A percentile compares a stretch with the other conserved stretches of the same genome.
phyloP scores from a whole-genome alignment of 2,329 filamentous ascomycete genomes.

The Epichloe glyceriae region DNA sequence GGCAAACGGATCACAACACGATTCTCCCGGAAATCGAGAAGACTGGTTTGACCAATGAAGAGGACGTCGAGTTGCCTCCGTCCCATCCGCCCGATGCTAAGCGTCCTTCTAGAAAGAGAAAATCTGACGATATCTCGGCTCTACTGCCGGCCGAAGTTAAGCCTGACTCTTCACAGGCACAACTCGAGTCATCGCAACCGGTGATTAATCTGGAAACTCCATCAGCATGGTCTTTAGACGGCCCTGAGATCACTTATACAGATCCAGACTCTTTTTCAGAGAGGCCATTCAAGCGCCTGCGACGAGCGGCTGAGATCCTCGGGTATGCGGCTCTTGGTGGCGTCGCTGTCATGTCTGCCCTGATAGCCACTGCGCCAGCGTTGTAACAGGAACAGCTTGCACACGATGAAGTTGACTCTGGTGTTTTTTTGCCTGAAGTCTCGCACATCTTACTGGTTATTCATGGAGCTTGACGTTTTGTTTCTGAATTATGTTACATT shows the following conservation, averaged over 20 bases:
- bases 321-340: slow-evolving; percentile 25
- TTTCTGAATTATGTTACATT: slow-evolving; percentile 1
- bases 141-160: slow-evolving; percentile 2
- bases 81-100: neutral
- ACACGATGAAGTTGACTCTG: neutral
- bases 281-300: slow-evolving; percentile 19
- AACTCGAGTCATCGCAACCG: neutral
- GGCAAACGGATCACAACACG: neutral
- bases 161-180: slow-evolving; percentile 1
- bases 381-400: slow-evolving; percentile 7
- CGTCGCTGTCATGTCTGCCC: slow-evolving; percentile 25
- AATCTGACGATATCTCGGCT: slow-evolving; percentile 2
- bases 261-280: neutral
- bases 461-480: neutral
- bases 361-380: slow-evolving; percentile 25
- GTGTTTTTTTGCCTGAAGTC: neutral
- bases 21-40: neutral
- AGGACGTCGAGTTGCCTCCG: neutral
- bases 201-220: neutral
- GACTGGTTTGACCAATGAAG: neutral
- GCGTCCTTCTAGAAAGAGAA: slow-evolving; percentile 1
- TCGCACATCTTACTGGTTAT: neutral
- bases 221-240: neutral
- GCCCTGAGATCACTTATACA: neutral
- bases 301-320: slow-evolving; percentile 22